Base-by-base conservation (phyloP, 257 asterid species). In the Asclepias syriaca region DNA sequence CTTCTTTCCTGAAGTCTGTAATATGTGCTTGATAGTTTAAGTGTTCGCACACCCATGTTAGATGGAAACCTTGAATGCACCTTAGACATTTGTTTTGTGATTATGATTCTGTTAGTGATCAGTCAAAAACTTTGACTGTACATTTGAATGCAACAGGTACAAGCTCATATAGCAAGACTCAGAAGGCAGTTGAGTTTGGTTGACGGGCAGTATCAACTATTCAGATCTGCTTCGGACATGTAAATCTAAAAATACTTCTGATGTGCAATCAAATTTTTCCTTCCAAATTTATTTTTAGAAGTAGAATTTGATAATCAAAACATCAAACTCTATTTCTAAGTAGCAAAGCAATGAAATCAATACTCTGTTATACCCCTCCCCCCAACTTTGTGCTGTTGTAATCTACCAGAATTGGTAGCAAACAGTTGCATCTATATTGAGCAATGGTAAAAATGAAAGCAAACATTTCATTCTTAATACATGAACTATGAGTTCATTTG, bases 101-200 rank as follows among this genome's bases (percentile, higher is more conserved):
- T 57, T 56, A 10, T 56, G 40, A 14, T 55, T 39, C 24, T 61
- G 34, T 66, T 45, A 43, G 8, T 54, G 8, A 53, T 69, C 21
- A 37, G 37, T 54, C 65, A 69, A 37, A 32, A 73, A 24, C 27
- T 24, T 24, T 24, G 27, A 79, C 53, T 14, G 66, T 37, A 70
- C 56, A 68, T 46, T 45, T 81, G 72, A 74, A 79, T 81, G 69
- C 56, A 56, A 65, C 71, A 88, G 98, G 97, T 89, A 72, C 98
- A 93, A 90, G 87, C 93, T 68, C 95, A 90, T 76, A 87, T 93
- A 77, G 95, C 93, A 69, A 84, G 95, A 84, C 86, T 87, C 69
- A 85, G 89, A 79, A 81, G 97, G 81, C 93, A 90, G 81, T 68
- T 93, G 87, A 88, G 65, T 76, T 79, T 86, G 89, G 69, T 90